Evolutionary conservation across 345 rosid species (phyloP).

Genomic region (Salix brachista): DNA sequence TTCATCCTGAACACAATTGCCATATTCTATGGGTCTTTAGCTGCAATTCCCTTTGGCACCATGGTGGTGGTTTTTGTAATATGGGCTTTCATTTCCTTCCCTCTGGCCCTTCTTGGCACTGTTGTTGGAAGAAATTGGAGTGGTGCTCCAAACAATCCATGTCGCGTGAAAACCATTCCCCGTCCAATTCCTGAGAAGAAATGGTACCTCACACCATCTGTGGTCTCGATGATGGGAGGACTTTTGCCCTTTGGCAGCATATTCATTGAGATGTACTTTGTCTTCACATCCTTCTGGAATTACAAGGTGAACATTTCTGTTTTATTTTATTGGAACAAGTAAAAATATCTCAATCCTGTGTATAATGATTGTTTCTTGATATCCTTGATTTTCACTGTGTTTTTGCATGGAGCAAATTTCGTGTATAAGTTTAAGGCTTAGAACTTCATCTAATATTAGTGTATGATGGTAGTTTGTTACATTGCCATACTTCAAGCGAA

Average conservation of each 20-base stretch:
- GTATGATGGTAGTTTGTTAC: neutral
- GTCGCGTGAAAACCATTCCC: constrained; percentile 94
- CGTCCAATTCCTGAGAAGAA: constrained; percentile 96
- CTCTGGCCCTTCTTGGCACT: constrained; percentile 89
- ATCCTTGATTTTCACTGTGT: neutral
- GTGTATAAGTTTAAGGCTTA: neutral
- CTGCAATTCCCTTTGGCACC: constrained; percentile 95
- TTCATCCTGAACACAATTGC: constrained; percentile 81
- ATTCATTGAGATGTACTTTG: constrained; percentile 95
- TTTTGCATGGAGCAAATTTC: neutral
- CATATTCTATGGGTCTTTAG: constrained; percentile 86
- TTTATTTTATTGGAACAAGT: neutral
- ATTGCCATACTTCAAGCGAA: neutral
- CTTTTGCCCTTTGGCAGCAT: constrained; percentile 91
- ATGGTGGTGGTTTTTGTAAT: constrained; percentile 87
- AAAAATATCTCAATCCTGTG: neutral
- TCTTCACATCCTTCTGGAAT: constrained; percentile 97
- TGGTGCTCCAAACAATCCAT: constrained; percentile 92
- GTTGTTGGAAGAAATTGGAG: constrained; percentile 94
- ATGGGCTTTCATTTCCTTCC: constrained; percentile 95
- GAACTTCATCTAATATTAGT: neutral
- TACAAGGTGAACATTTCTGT: constrained; percentile 61
- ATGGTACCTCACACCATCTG: constrained; percentile 91
- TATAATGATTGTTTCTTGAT: neutral
- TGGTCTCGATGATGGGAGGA: constrained; percentile 93